phyloP scores from a whole-genome alignment of 2,329 filamentous ascomycete genomes.

The Penicillium sp. region DNA sequence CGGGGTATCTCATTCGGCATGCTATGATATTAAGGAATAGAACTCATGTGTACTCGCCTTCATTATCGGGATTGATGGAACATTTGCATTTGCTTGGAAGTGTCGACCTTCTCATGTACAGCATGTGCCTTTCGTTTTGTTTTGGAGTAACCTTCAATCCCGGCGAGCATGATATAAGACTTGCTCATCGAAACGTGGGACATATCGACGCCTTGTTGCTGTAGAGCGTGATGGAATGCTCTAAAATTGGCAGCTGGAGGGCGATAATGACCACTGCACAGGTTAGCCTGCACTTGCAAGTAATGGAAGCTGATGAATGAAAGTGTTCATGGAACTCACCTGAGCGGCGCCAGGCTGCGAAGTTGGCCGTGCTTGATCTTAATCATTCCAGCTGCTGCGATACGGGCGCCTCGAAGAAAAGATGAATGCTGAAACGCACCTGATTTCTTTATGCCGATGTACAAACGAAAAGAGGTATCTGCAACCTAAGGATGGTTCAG shows the following conservation, averaged over 20 bases:
- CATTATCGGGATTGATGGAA: background rate
- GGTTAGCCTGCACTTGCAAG: slow-evolving; percentile 25
- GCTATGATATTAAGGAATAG: background rate
- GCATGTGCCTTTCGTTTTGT: slow-evolving; percentile 46
- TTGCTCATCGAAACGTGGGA: slow-evolving; percentile 73
- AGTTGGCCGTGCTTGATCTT: slow-evolving; percentile 79
- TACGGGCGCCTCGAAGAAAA: slow-evolving; percentile 78
- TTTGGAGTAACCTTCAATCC: slow-evolving; percentile 75
- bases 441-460: slow-evolving; percentile 84
- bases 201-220: slow-evolving; percentile 74
- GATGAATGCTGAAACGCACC: slow-evolving; percentile 90
- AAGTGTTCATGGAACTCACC: slow-evolving; percentile 13
- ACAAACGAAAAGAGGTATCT: slow-evolving; percentile 75
- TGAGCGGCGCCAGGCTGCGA: slow-evolving; percentile 64
- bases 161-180: slow-evolving; percentile 77
- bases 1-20: background rate
- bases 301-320: background rate
- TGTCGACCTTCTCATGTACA: slow-evolving; percentile 21
- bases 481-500: slow-evolving; percentile 35
- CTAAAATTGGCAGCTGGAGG: slow-evolving; percentile 81
- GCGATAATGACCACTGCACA: slow-evolving; percentile 73
- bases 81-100: background rate
- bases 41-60: background rate
- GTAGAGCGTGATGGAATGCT: slow-evolving; percentile 71
- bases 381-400: slow-evolving; percentile 78